These are phyloP conservation scores for Tuber aestivum DNA, from an alignment of 495 filamentous ascomycete species.

Conservation along the genomic window DNA sequence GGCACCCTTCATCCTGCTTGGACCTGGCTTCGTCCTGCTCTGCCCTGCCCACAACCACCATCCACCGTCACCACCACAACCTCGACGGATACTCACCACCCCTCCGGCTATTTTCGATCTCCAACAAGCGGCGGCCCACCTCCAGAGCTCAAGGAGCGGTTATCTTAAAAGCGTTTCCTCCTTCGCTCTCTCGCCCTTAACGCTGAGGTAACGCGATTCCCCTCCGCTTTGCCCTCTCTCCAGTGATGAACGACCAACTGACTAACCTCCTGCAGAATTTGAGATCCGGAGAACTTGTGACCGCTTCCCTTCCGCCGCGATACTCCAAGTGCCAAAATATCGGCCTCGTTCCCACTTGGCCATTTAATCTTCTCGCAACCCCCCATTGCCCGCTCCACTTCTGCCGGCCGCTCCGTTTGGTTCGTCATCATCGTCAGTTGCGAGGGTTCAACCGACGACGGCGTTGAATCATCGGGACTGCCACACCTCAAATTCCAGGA, in stretches of 20 bases:
- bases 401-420: constrained; percentile 12
- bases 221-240: not conserved
- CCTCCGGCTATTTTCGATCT: not conserved
- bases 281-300: not conserved
- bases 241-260: not conserved
- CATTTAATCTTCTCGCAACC: constrained; percentile 15
- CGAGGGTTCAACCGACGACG: constrained; percentile 22
- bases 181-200: constrained; percentile 8
- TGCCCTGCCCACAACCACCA: constrained; percentile 17
- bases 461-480: constrained; percentile 28
- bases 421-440: constrained; percentile 23
- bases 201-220: not conserved
- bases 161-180: not conserved
- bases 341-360: constrained; percentile 10
- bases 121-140: not conserved
- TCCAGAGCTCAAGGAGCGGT: not conserved
- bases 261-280: not conserved
- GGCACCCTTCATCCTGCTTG: constrained; percentile 27
- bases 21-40: constrained; percentile 4
- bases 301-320: not conserved
- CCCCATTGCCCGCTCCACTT: constrained; percentile 4
- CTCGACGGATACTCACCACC: not conserved
- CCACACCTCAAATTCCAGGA: constrained; percentile 20
- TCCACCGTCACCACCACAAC: not conserved
- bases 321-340: constrained; percentile 12